phyloP scores from a whole-genome alignment of 2,329 filamentous ascomycete genomes.

The Sarocladium oryzae region DNA sequence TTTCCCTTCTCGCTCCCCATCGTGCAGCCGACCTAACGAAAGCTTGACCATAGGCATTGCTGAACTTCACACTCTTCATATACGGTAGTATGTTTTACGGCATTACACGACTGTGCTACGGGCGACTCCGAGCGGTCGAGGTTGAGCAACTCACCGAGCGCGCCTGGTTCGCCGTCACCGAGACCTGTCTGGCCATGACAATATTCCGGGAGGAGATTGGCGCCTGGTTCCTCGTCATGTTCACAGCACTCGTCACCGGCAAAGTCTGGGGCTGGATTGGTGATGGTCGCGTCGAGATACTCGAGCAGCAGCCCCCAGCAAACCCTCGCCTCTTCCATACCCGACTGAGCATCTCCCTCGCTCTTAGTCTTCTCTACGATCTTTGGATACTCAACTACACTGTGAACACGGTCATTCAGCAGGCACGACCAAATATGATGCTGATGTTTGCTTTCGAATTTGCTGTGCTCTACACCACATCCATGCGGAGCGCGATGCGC shows the following conservation, averaged over 20 bases:
- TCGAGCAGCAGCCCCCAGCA: slow-evolving; percentile 89
- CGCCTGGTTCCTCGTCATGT: slow-evolving; percentile 94
- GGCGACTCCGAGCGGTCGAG: slow-evolving; percentile 84
- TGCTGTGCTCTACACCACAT: slow-evolving; percentile 75
- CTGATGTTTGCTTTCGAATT: slow-evolving; percentile 99
- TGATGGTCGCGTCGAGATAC: slow-evolving; percentile 84
- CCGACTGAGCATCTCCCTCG: slow-evolving; percentile 70
- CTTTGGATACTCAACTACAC: slow-evolving; percentile 74
- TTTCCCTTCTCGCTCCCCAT: no score
- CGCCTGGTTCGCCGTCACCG: slow-evolving; percentile 95
- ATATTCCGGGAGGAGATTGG: slow-evolving; percentile 95
- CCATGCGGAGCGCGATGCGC: slow-evolving; percentile 68
- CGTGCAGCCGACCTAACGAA: neutral
- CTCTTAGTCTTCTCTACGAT: slow-evolving; percentile 75
- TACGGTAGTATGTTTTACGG: slow-evolving; percentile 78
- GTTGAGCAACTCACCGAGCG: slow-evolving; percentile 96
- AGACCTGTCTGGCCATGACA: slow-evolving; percentile 96
- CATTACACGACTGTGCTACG: slow-evolving; percentile 85
- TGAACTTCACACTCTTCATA: slow-evolving; percentile 80
- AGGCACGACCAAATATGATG: slow-evolving; percentile 97
- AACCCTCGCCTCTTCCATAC: slow-evolving; percentile 86
- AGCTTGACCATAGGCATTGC: slow-evolving; percentile 60
- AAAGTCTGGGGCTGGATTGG: slow-evolving; percentile 99
- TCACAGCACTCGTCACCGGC: slow-evolving; percentile 81
- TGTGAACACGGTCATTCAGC: slow-evolving; percentile 73